Base-by-base conservation (phyloP, 2,329 filamentous ascomycete genomes). In the Lasiodiplodia gonubiensis region DNA sequence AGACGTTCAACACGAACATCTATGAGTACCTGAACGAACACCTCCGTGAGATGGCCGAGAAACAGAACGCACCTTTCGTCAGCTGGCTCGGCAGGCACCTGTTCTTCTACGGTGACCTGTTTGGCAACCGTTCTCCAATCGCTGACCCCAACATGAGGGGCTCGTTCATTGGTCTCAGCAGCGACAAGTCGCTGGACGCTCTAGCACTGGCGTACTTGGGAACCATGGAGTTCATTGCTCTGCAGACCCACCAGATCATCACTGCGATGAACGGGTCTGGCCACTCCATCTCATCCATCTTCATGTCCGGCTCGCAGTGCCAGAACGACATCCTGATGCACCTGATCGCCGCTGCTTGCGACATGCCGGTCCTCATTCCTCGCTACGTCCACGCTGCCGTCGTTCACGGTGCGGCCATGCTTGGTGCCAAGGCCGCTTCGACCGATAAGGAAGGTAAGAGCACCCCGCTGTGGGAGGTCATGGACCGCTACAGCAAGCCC, bases 241-340 rank as follows among this genome's bases (percentile, higher is more conserved):
- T 98, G 79, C 95, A 99, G 80, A 99, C 95, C 0, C 90, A 92
- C 68, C 95, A 99, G 80, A 99, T 99, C 74, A 87, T 99, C 70
- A 91, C 96, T 74, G 87, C 91, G 42, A 97, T 99, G 94, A 99
- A 98, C 84, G 84, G 86, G 55, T 85, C 93, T 1, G 95, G 95
- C 11, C 95, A 99, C 81, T 84, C 87, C 72, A 94, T 99, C 78
- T 89, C 86, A 60, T 94, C 91, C 70, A 97, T 99, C 80, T 99
- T 98, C 87, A 98, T 99, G 95, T 97, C 93, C 4, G 95, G 95
- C 69, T 96, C 92, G 12, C 95, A 98, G 79, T 99, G 95, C 84
- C 94, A 97, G 81, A 99, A 99, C 80, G 88, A 90, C 39, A 88
- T 98, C 69, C 85, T 99, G 66, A 97, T 99, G 90, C 86, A 89